phyloP scores from a whole-genome alignment of 345 rosid genomes.

The Anacardium occidentale region DNA sequence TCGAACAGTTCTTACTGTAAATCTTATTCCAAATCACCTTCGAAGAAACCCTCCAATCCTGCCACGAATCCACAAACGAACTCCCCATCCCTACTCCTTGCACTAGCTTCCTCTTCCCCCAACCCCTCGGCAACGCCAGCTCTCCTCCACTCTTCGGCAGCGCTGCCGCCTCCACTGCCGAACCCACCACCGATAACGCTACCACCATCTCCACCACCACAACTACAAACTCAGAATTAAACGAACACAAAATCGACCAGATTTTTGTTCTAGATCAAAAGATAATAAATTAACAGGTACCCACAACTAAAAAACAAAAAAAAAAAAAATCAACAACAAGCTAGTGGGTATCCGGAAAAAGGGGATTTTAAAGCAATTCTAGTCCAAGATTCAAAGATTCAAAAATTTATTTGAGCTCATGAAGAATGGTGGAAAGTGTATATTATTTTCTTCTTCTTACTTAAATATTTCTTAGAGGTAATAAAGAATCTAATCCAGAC shows the following conservation, averaged over 20 bases:
- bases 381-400: constrained; percentile 10
- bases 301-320: too few species aligned
- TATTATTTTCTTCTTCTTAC: too few species aligned
- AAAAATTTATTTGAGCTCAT: too few species aligned
- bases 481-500: constrained; percentile 30
- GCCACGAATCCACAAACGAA: constrained; percentile 60
- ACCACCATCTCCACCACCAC: constrained; percentile 59
- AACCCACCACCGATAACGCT: constrained; percentile 62
- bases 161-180: constrained; percentile 65
- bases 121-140: constrained; percentile 34
- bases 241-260: neutral
- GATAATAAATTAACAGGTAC: constrained; percentile 15
- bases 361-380: neutral
- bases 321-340: constrained; percentile 11
- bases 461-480: neutral
- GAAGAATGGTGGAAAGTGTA: too few species aligned
- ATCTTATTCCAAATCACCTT: constrained; percentile 28
- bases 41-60: constrained; percentile 50
- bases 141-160: constrained; percentile 41
- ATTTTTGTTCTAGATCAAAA: neutral
- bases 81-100: constrained; percentile 43
- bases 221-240: neutral
- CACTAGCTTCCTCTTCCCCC: constrained; percentile 41
- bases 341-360: constrained; percentile 23
- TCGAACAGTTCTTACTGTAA: constrained; percentile 20